phyloP scores from a whole-genome alignment of 2,329 filamentous ascomycete genomes.

The Chaetomium globosum region DNA sequence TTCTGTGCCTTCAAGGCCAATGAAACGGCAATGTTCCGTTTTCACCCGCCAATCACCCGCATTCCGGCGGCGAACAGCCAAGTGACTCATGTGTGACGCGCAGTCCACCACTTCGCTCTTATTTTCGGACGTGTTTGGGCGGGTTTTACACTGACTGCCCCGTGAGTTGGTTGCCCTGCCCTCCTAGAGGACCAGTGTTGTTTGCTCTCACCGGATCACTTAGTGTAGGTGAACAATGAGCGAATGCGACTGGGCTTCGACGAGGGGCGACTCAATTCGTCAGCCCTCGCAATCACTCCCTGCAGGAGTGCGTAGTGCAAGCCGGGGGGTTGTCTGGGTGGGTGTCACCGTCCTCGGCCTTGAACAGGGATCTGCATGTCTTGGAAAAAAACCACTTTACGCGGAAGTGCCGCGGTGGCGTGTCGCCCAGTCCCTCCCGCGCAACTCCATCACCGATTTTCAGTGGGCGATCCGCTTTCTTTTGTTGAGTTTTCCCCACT shows the following conservation, averaged over 20 bases:
- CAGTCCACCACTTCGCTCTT: not conserved
- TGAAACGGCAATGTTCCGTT: conserved; percentile 8
- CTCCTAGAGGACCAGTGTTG: conserved; percentile 11
- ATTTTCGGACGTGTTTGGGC: conserved; percentile 7
- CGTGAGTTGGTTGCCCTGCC: conserved; percentile 14
- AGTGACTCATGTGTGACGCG: conserved; percentile 35
- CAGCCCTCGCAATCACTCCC: conserved; percentile 17
- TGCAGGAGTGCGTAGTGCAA: conserved; percentile 16
- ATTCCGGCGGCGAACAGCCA: conserved; percentile 22
- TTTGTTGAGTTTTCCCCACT: conserved; percentile 33
- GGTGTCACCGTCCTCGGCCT: conserved; percentile 22
- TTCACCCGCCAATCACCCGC: conserved; percentile 11
- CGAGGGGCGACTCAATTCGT: conserved; percentile 7
- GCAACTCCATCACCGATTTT: conserved; percentile 33
- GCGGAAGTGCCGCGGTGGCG: conserved; percentile 38
- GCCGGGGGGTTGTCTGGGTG: conserved; percentile 9
- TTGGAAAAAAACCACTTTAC: conserved; percentile 39
- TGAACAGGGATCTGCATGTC: conserved; percentile 36
- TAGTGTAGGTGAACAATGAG: not conserved
- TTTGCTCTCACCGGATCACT: conserved; percentile 19
- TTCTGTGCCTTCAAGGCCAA: conserved; percentile 5
- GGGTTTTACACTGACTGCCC: conserved; percentile 1
- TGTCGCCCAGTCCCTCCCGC: conserved; percentile 31
- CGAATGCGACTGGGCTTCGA: conserved; percentile 6
- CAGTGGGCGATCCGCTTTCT: conserved; percentile 24